Evolutionary conservation across 2,329 filamentous ascomycete species (phyloP), one percentile per base, ranked within the genome.

Genomic region (Fusarium lyarnte): DNA sequence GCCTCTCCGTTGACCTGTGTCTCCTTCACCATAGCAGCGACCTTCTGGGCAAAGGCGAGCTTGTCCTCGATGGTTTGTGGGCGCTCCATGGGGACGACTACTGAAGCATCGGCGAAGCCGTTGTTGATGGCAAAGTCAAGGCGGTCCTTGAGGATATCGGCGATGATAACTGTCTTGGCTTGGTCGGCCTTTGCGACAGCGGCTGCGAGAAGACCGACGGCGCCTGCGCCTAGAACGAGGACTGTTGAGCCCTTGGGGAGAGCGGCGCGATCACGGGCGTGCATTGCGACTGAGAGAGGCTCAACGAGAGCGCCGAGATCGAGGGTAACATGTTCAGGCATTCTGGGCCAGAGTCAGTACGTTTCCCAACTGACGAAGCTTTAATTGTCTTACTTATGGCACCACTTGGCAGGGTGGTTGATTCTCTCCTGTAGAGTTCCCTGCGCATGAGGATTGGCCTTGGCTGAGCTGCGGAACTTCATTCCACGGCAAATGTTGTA

Each of bases 401-500:
- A 88, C 86, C 86, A 90, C 58, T 81, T 81, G 3, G 85, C 88
- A 6, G 87, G 87, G 75, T 89, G 87, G 66, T 88, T 87, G 36
- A 90, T 81, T 54, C 81, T 80, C 75, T 89, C 86, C 77, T 90
- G 88, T 31, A 90, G 79, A 14, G 89, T 90, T 41, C 88, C 89
- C 81, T 90, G 88, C 14, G 84, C 83, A 73, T 90, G 88, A 8
- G 88, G 88, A 65, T 85, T 84, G 6, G 84, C 83, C 80, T 88
- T 89, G 33, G 87, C 88, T 27, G 87, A 89, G 78, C 85, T 87
- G 42, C 87, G 83, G 79, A 90, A 90, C 71, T 81, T 83, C 86
- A 90, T 88, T 49, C 80, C 82, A 14, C 82, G 79, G 80, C 89
- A 91, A 76, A 91, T 88, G 78, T 91, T 91, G 76, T 91, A 91